These are phyloP conservation scores for Aspergillus udagawae DNA, from an alignment of 2,329 filamentous ascomycete species.

Conservation along the genomic window DNA sequence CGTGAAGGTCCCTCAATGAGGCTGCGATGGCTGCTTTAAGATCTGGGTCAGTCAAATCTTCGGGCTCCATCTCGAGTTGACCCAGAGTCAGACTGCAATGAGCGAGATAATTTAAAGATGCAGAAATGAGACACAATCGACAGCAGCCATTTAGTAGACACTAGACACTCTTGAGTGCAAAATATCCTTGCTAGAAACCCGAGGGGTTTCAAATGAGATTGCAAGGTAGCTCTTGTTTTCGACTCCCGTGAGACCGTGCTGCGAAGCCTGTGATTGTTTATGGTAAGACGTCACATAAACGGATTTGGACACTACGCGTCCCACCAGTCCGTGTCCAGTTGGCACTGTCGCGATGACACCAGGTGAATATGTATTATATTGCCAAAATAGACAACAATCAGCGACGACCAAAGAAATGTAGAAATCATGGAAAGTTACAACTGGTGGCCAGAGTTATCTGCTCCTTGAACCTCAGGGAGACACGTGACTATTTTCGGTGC, in stretches of 20 bases:
- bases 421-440: neutral
- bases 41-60: slow-evolving; percentile 19
- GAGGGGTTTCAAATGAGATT: neutral
- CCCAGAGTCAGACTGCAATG: neutral
- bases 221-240: neutral
- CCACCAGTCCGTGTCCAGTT: neutral
- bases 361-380: neutral
- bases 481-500: neutral
- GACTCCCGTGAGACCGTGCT: neutral
- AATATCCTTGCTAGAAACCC: neutral
- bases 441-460: neutral
- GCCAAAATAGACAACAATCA: neutral
- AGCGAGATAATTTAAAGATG: neutral
- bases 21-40: slow-evolving; percentile 20
- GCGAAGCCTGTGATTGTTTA: neutral
- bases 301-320: neutral
- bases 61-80: slow-evolving; percentile 2
- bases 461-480: neutral
- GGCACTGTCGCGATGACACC: neutral
- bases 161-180: neutral
- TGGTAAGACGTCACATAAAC: neutral
- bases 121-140: neutral
- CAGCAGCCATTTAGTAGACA: neutral
- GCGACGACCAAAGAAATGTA: neutral
- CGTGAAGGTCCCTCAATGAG: slow-evolving; percentile 17